Conservation (phyloP, 257 asterid genomes). For the Solanum verrucosum region DNA sequence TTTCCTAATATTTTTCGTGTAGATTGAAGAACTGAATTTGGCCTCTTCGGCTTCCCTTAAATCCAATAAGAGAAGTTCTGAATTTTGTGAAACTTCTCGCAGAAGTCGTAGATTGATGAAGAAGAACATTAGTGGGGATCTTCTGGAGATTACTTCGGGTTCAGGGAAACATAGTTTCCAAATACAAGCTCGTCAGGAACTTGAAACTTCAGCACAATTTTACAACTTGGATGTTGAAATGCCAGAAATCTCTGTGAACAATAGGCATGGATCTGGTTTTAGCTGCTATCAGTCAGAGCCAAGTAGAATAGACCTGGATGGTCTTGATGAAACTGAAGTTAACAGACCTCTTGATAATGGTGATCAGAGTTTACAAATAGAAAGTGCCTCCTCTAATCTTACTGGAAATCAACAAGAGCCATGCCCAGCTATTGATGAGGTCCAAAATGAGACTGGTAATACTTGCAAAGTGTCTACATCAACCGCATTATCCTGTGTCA, state of each 20-base stretch:
- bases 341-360: slow-evolving; percentile 12
- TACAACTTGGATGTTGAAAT: slow-evolving; percentile 21
- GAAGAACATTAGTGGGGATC: slow-evolving; percentile 24
- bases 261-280: slow-evolving; percentile 12
- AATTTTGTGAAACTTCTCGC: slow-evolving; percentile 9
- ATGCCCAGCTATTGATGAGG: slow-evolving; percentile 12
- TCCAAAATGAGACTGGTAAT: slow-evolving; percentile 15
- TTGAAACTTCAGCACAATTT: slow-evolving; percentile 5
- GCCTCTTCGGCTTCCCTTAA: not conserved
- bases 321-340: slow-evolving; percentile 19
- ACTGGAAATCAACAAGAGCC: slow-evolving; percentile 9
- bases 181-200: slow-evolving; percentile 5
- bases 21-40: slow-evolving; percentile 20
- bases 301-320: slow-evolving; percentile 13
- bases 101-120: slow-evolving; percentile 51
- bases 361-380: slow-evolving; percentile 3
- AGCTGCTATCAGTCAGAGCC: not conserved
- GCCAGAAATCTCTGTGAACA: slow-evolving; percentile 14
- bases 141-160: slow-evolving; percentile 21
- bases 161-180: slow-evolving; percentile 18
- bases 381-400: slow-evolving; percentile 13
- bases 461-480: slow-evolving; percentile 18
- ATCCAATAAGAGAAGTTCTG: slow-evolving; percentile 1
- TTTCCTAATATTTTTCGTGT: not conserved
- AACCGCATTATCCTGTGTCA: slow-evolving; percentile 65